Base-by-base conservation (phyloP, 208 protist genomes). In the Wallacemonas sp. region DNA sequence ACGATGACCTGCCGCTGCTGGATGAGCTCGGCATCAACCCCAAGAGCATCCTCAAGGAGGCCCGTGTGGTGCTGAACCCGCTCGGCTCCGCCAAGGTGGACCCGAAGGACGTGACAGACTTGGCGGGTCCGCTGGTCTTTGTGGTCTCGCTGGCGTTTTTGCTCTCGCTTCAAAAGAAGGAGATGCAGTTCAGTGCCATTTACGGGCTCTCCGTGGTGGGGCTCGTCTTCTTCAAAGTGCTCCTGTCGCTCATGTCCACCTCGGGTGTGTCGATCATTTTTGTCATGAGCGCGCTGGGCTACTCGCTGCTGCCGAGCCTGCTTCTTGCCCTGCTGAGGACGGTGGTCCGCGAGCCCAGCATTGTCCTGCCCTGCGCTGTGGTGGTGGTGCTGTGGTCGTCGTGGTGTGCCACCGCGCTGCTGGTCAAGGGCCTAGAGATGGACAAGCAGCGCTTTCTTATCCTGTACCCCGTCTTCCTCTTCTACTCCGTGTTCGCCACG, bases 21-120 rank as follows among this genome's bases (percentile, higher is more conserved):
- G 81, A 92, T 63, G 90, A 96, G 64, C 79, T 96, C 16, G 87
- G 87, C 18, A 84, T 95, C 22, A 77, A 78, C 11, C 86, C 85
- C 0, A 54, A 70, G 14, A 70, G 80, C 49, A 93, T 95, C 46
- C n/a, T 77, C 5, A 59, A 54, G 26, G 86, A 87, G 61, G 79
- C 87, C 8, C 46, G 78, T 2, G 71, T 76, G 20, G 85, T 92
- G 49, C 66, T 95, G 49, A 92, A 93, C 65, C 90, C 90, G 10
- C 86, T 93, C 44, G 61, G 48, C 31, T 28, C 46, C 2, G 76
- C 85, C 50, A 57, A 65, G 14, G 55, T 28, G 11, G 64, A 77
- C 5, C 66, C 54, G 0, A 67, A 79, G 29, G 77, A 88, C 33
- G 76, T 89, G 62, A 89, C 75, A 25, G 89, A 95, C 38, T 62